Evolutionary conservation across 768 basidiomycete species (phyloP), one percentile per base, ranked within the genome.

Genomic region (Pulveroboletus sp.): DNA sequence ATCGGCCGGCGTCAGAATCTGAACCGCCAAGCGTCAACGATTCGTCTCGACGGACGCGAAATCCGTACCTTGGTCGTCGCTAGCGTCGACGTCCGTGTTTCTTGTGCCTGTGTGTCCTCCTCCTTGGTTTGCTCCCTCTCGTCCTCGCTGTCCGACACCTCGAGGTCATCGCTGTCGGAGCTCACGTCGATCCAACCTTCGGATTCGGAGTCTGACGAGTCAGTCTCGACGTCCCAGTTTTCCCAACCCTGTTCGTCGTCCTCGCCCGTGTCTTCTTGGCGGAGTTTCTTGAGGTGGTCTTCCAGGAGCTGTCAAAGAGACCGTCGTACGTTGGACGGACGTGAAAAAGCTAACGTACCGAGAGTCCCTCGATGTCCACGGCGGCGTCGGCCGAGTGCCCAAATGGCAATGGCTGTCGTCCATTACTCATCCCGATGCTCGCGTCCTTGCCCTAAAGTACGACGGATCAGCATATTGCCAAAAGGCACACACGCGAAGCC

Each of bases 1-100:
- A 68, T 99, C 96, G 26, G 93, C 93, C 0, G 96, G 96, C 0
- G 96, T 98, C 36, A 98, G 80, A 60, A 99, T 98, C 93, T 96
- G 57, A 20, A 30, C 13, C 22, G 12, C 35, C 5, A n/a, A 3
- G 41, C 32, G 60, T 27, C 10, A 17, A 29, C 36, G 16, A 16
- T 10, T 31, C 3, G 49, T 9, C 10, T 23, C 30, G 5, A 23
- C 1, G 13, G 26, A 14, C 3, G 17, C 13, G 5, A n/a, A 0
- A 1, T 0, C 3, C 59, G 43, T 48, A 86, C 92, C 73, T 93
- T 93, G 22, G 87, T 86, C 5, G 85, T 92, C 2, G 88, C 88
- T 42, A 93, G 70, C 0, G 80, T 83, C 23, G 88, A 88, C 53
- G 77, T 67, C 14, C 78, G 73, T 12, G 64, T 70, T 11, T 64